Evolutionary conservation across 805 yeast species (phyloP).

Genomic region (Zygosaccharomyces rouxii): DNA sequence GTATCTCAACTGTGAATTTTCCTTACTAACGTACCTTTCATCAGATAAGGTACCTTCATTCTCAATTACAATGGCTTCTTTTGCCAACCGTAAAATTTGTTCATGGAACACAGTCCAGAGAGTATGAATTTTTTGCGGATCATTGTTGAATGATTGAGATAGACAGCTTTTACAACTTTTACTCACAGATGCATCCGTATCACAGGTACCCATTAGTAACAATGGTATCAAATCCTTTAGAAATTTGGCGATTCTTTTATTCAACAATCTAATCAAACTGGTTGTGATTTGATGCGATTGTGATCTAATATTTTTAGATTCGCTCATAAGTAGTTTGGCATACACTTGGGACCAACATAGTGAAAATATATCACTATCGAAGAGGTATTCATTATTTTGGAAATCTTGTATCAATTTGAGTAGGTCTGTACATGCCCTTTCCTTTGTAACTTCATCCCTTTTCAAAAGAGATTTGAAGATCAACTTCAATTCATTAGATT

Average conservation of each 20-base stretch:
- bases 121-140: constrained; percentile 48
- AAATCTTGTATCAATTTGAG: constrained; percentile 31
- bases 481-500: constrained; percentile 42
- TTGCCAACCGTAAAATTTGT: constrained; percentile 52
- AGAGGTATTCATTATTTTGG: constrained; percentile 16
- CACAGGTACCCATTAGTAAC: constrained; percentile 69
- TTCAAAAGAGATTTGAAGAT: constrained; percentile 74
- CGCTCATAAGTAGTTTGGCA: constrained; percentile 72
- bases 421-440: constrained; percentile 65
- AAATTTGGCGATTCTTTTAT: constrained; percentile 58
- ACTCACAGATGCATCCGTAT: constrained; percentile 60
- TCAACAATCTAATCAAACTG: constrained; percentile 43
- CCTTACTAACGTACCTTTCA: constrained; percentile 60
- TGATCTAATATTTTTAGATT: constrained; percentile 58
- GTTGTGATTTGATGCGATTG: constrained; percentile 65
- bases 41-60: constrained; percentile 65
- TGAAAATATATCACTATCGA: constrained; percentile 51
- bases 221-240: constrained; percentile 68
- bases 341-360: constrained; percentile 75
- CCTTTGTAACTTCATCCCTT: constrained; percentile 80
- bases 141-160: constrained; percentile 50
- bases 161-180: constrained; percentile 46
- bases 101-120: constrained; percentile 57
- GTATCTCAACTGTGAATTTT: constrained; percentile 63
- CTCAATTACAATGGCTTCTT: constrained; percentile 52